Base-by-base conservation (phyloP, 257 asterid genomes). In the Linaria vulgaris region DNA sequence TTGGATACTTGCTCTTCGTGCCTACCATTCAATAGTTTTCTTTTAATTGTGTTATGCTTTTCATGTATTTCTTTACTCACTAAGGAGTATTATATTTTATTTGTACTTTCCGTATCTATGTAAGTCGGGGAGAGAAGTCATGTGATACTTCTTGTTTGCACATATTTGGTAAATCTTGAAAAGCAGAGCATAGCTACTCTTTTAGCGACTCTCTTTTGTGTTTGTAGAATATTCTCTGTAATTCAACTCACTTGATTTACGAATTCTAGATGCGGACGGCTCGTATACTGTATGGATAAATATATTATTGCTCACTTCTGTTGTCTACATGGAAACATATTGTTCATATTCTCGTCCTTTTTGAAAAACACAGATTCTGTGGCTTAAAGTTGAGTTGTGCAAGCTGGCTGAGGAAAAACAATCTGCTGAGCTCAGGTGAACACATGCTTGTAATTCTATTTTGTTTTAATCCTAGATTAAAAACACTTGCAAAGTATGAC, bases 321-420 rank as follows among this genome's bases (percentile, higher is more conserved):
- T n/a, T 21, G 41, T 34, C 10, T 34, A 6, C 9, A 34, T 1
- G 10, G 41, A 34, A 34, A 34, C 5, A 34, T 7, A 34, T 34
- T 34, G 41, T 1, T 3, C 10, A 34, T 34, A 8, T 34, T 34
- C 41, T 3, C 9, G 41, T 34, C 41, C 41, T 34, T 34, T 34
- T 34, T 1, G 1, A 34, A 34, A 34, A 34, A 7, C 24, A 41
- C 83, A 91, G 98, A 95, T 79, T 66, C 74, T 78, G 60, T 89
- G 97, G 99, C 88, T 89, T 64, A 89, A 83, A 84, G 94, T 85
- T 68, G 94, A 89, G 80, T 70, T 85, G 74, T 87, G 91, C 86
- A 92, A 87, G 72, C 81, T 89, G 85, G 78, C 89, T 15, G 96
- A 92, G 82, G 95, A 82, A 76, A 92, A 89, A 75, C 85, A 84